Base-by-base conservation (phyloP, 148 eudicot species). In the Fagopyrum esculentum region DNA sequence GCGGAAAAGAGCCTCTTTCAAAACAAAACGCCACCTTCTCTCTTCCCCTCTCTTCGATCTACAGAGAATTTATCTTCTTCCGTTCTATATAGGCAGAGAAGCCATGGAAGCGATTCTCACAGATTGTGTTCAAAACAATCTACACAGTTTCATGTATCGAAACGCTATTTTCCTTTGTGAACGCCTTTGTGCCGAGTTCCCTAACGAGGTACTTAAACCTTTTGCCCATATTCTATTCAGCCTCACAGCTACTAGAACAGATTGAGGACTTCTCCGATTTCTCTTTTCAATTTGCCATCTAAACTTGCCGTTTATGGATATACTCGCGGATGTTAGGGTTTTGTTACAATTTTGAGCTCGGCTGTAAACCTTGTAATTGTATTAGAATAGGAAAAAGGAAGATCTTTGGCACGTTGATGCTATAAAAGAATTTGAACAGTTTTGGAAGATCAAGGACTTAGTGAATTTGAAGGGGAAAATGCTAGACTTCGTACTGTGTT, bases 101-200 rank as follows among this genome's bases (percentile, higher is more conserved):
- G 77, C 43, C 48, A 95, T 95, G 99, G 99, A 95, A 84, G 85
- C 84, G 0, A 83, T 95, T 78, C 86, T 95, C 11, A 73, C 84
- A 9, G 94, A 89, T 11, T 82, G 85, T 29, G 96, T 92, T 45
- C 85, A 89, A 69, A 92, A 88, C 78, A 92, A 91, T 72, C 79
- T 90, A 63, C 87, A 87, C 16, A 83, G 87, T 75, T 87, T 92
- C 29, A 83, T 92, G 85, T 78, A 88, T 54, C 86, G 83, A n/a
- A 95, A 95, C 74, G 96, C 99, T 72, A 88, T 92, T 76, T 95
- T 95, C 81, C 85, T 92, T 75, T 90, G 94, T 69, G 94, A 95
- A 74, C 99, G 99, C 47, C 96, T 95, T 74, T 95, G 96, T 63
- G 93, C 97, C 0, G 94, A 95, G 82, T 95, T 95, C 73, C 94